These are phyloP conservation scores for Cryptococcus hybrid DNA, from an alignment of 1,284 basidiomycete genomes.

Conservation along the genomic window DNA sequence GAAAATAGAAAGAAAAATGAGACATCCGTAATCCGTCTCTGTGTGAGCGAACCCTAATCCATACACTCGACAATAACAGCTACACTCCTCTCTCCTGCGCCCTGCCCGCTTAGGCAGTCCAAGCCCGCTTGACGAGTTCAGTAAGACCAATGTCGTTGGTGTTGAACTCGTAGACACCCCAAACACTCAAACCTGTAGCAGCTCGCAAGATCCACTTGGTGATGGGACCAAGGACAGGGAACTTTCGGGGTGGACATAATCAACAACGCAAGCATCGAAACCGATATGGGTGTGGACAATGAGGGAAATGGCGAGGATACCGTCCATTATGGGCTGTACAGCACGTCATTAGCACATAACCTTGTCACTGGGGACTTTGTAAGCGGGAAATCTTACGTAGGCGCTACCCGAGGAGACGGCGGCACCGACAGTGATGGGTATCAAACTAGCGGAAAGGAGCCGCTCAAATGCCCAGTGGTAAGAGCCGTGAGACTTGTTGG, in stretches of 20 bases:
- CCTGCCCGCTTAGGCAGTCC: constrained; percentile 58
- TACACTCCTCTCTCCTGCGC: not conserved
- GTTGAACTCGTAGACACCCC: constrained; percentile 96
- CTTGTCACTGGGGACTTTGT: not conserved
- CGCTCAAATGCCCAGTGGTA: constrained; percentile 99
- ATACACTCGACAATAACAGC: not conserved
- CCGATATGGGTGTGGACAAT: constrained; percentile 95
- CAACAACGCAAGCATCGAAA: constrained; percentile 66
- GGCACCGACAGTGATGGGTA: constrained; percentile 82
- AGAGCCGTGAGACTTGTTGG: constrained; percentile 80
- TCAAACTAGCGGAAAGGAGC: constrained; percentile 77
- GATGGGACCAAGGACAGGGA: constrained; percentile 70
- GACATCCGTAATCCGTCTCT: too few species aligned
- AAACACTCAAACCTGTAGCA: constrained; percentile 76
- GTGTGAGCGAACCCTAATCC: not conserved
- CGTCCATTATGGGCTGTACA: constrained; percentile 73
- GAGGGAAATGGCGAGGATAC: constrained; percentile 77
- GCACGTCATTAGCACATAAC: not conserved
- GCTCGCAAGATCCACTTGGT: constrained; percentile 72
- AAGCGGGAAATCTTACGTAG: constrained; percentile 50
- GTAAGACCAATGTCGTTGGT: constrained; percentile 91
- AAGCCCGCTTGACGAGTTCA: constrained; percentile 64
- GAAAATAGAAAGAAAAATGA: not conserved
- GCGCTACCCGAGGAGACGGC: constrained; percentile 67
- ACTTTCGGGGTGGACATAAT: constrained; percentile 96